A percentile compares a stretch with the other conserved stretches of the same genome.
These are phyloP conservation scores for Xylaria sp. DNA, from an alignment of 2,329 filamentous ascomycete species.

Conservation along the genomic window DNA sequence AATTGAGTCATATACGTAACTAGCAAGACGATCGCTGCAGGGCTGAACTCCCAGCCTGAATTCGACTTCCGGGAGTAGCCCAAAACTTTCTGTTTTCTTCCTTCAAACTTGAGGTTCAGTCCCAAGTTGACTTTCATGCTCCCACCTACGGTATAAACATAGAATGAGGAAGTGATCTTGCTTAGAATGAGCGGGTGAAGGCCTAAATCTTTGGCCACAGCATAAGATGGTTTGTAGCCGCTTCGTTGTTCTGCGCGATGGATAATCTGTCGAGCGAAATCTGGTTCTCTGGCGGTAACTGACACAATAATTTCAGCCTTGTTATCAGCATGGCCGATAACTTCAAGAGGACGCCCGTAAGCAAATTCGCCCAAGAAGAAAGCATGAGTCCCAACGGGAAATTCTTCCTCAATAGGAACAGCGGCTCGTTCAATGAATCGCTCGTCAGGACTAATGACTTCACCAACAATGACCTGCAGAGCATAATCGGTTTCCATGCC, in stretches of 20 bases:
- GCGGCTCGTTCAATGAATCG: constrained; percentile 92
- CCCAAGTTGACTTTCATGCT: constrained; percentile 85
- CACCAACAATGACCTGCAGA: constrained; percentile 89
- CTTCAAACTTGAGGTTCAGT: constrained; percentile 96
- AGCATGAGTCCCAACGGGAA: constrained; percentile 81
- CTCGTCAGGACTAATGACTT: constrained; percentile 89
- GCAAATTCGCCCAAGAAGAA: constrained; percentile 96
- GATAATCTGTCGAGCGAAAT: constrained; percentile 84
- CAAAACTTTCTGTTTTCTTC: constrained; percentile 92
- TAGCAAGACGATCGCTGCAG: constrained; percentile 82
- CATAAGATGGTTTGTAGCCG: constrained; percentile 86
- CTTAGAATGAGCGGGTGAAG: constrained; percentile 89
- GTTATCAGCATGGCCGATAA: constrained; percentile 77
- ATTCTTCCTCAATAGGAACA: constrained; percentile 91
- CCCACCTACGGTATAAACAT: constrained; percentile 80
- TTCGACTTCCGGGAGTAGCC: constrained; percentile 90
- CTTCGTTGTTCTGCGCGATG: constrained; percentile 74
- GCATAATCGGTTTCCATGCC: constrained; percentile 91
- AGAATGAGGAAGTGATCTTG: constrained; percentile 96
- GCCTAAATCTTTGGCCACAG: constrained; percentile 83
- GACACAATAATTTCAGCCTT: constrained; percentile 85
- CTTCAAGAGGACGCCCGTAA: constrained; percentile 89
- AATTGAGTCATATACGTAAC: constrained; percentile 92
- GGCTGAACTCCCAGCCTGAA: constrained; percentile 95
- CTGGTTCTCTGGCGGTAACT: constrained; percentile 77